Base-by-base conservation (phyloP, 1,139 yeast genomes). In the Yamadazyma friedrichii region DNA sequence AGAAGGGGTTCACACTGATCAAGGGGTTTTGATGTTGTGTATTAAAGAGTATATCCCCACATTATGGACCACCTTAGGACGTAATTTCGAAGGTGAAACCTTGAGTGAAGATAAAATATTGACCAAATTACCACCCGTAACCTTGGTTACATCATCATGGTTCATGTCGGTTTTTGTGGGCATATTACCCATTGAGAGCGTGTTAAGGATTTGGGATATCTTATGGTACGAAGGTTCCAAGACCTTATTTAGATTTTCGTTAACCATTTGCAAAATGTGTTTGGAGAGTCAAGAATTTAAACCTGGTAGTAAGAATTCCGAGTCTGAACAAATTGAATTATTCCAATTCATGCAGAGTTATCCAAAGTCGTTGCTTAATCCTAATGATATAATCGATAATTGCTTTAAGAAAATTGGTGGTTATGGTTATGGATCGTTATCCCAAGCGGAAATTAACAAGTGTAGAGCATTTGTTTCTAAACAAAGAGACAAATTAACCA, bases 121-220 rank as follows among this genome's bases (percentile, higher is more conserved):
- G 38, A 70, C 80, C 15, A 81, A 85, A 50, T 64, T 89, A 39
- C 98, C 98, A 1, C 96, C 97, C 1, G 80, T 93, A 4, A 87
- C 97, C 1, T 71, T 93, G 33, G 95, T 95, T 49, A 91, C 98
- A 0, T 91, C 97, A 0, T 84, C 96, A 37, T 93, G 98, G 98
- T 93, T 93, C 59, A 93, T 93, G 98, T 86, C 96, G 48, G 78
- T 88, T 6, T 93, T 86, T 64, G 88, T 91, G 31, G 96, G 96
- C 0, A 79, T 82, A 1, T 64, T 93, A 32, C 98, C 98, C 0
- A 79, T 88, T 13, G 98, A 93, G 57, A 81, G 95, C 0, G 84
- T 88, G 9, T 67, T 93, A 39, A 67, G 98, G 43, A 84, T 93
- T 0, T 93, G 98, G 98, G 98, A 93, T 61, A 87, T 94, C 39